Percentiles rank a stretch among this genome's conserved stretches.
Conservation (phyloP, 768 basidiomycete species). For the Pleurotus citrinopileatus region DNA sequence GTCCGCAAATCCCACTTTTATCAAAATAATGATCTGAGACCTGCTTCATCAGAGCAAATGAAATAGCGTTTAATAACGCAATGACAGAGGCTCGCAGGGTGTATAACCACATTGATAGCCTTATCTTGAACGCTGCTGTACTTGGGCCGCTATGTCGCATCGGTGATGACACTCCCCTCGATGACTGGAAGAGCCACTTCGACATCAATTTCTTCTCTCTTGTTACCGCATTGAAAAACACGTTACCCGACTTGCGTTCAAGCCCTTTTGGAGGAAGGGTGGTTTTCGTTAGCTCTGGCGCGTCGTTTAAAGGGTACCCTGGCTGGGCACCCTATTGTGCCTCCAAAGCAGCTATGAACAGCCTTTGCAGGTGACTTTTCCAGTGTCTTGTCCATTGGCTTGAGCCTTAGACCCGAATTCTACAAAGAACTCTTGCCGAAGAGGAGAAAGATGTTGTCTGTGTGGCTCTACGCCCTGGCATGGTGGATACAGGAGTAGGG, state of each 20-base stretch:
- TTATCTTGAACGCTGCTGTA: slow-evolving; percentile 84
- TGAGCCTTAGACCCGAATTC: neutral
- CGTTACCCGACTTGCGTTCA: slow-evolving; percentile 67
- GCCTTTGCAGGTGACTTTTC: slow-evolving; percentile 61
- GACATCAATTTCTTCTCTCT: slow-evolving; percentile 90
- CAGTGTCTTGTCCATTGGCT: neutral
- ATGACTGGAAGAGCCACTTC: slow-evolving; percentile 67
- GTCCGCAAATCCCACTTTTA: slow-evolving; percentile 40
- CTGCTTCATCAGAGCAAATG: slow-evolving; percentile 52
- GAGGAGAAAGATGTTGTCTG: slow-evolving; percentile 79
- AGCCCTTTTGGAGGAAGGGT: slow-evolving; percentile 59
- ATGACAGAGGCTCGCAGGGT: slow-evolving; percentile 49
- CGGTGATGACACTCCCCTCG: slow-evolving; percentile 40
- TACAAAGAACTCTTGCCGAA: slow-evolving; percentile 69
- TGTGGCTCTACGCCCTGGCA: slow-evolving; percentile 83
- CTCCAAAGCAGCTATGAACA: slow-evolving; percentile 88
- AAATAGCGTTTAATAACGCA: slow-evolving; percentile 49
- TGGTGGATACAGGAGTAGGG: slow-evolving; percentile 79
- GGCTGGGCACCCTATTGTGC: slow-evolving; percentile 86
- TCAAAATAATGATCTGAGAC: slow-evolving; percentile 11
- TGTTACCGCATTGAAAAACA: slow-evolving; percentile 61
- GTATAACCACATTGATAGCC: slow-evolving; percentile 67
- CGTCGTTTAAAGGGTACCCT: slow-evolving; percentile 60
- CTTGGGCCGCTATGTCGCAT: slow-evolving; percentile 69
- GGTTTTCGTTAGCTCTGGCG: slow-evolving; percentile 85